Percentiles rank a stretch among this genome's conserved stretches.
Conservation (phyloP, 495 filamentous ascomycete genomes). For the Penicillium tannophilum region DNA sequence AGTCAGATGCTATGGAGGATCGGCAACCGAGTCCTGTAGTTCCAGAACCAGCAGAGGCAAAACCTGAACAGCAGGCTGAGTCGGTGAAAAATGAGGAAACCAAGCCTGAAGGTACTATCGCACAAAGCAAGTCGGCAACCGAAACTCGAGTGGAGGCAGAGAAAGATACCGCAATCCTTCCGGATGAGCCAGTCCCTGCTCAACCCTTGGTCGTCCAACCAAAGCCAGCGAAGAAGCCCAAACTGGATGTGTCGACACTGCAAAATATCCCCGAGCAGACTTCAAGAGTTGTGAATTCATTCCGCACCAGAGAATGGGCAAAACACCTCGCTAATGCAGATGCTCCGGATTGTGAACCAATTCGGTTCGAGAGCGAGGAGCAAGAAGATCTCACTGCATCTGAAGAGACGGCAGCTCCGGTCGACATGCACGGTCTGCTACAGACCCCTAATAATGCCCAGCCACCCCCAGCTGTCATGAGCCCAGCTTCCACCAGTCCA, state of each 20-base stretch:
- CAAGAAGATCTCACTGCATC: slow-evolving; percentile 25
- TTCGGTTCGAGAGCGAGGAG: slow-evolving; percentile 46
- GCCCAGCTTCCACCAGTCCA: slow-evolving; percentile 17
- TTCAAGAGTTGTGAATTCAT: slow-evolving; percentile 75
- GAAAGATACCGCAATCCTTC: neutral
- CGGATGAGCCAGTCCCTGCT: neutral
- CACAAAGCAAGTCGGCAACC: neutral
- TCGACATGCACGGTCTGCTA: slow-evolving; percentile 67
- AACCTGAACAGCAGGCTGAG: neutral
- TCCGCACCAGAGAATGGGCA: slow-evolving; percentile 95
- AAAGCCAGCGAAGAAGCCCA: slow-evolving; percentile 18
- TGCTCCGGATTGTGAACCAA: slow-evolving; percentile 66
- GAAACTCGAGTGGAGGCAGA: neutral
- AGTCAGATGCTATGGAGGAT: neutral
- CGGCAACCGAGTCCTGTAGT: neutral
- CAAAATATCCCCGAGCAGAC: slow-evolving; percentile 43
- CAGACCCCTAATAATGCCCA: slow-evolving; percentile 62
- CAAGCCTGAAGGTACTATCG: neutral
- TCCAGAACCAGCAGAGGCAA: neutral
- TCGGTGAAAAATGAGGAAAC: neutral
- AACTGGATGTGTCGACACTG: slow-evolving; percentile 37
- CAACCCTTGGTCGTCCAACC: neutral
- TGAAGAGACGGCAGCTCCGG: slow-evolving; percentile 58
- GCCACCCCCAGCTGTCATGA: slow-evolving; percentile 39
- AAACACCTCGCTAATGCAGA: slow-evolving; percentile 85